Percentiles rank a stretch among this genome's conserved stretches.
Conservation (phyloP, 108 stramenopile species). For the Aureococcus anophagefferens region DNA sequence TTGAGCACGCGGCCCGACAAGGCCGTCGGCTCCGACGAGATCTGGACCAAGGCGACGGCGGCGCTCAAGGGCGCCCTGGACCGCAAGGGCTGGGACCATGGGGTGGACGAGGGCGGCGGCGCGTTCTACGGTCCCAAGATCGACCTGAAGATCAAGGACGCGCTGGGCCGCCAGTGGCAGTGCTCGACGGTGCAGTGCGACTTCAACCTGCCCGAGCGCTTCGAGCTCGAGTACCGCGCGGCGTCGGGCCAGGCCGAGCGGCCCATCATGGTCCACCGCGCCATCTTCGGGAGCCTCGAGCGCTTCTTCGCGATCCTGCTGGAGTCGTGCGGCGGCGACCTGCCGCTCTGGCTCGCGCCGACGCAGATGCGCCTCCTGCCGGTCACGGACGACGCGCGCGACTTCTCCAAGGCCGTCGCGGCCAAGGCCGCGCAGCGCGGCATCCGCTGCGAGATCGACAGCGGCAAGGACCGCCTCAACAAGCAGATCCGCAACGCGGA, state of each 20-base stretch:
- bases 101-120: slow-evolving; percentile 89
- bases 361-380: slow-evolving; percentile 81
- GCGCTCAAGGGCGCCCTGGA: slow-evolving; percentile 75
- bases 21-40: slow-evolving; percentile 81
- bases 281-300: slow-evolving; percentile 95
- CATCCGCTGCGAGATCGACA: slow-evolving; percentile 77
- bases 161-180: slow-evolving; percentile 94
- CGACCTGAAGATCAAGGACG: slow-evolving; percentile 94
- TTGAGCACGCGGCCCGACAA: slow-evolving; percentile 88
- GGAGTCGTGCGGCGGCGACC: slow-evolving; percentile 86
- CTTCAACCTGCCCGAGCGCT: slow-evolving; percentile 96
- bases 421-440: slow-evolving; percentile 60
- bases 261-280: slow-evolving; percentile 89
- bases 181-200: slow-evolving; percentile 96
- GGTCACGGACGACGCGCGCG: slow-evolving; percentile 79
- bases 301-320: slow-evolving; percentile 95
- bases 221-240: slow-evolving; percentile 74
- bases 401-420: slow-evolving; percentile 74
- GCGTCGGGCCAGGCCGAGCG: slow-evolving; percentile 64
- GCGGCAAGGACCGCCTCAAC: slow-evolving; percentile 74
- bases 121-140: slow-evolving; percentile 98
- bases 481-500: slow-evolving; percentile 96
- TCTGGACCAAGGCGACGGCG: slow-evolving; percentile 78
- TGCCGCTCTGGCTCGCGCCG: slow-evolving; percentile 90
- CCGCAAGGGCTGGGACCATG: slow-evolving; percentile 80